These are phyloP conservation scores for Mucuna pruriens DNA, from an alignment of 306 rosid genomes.

Conservation along the genomic window DNA sequence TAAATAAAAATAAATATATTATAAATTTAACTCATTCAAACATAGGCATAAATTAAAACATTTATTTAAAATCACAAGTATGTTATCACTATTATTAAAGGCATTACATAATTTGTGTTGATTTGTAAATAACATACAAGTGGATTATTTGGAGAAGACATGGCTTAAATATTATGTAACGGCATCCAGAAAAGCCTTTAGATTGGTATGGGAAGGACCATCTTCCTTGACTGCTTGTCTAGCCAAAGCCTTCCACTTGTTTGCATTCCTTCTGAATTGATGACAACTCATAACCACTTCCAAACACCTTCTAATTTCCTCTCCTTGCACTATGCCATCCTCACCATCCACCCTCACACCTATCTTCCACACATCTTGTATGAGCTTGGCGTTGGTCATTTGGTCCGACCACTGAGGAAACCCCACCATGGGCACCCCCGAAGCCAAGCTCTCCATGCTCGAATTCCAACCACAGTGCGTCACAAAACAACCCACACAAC, in stretches of 20 bases:
- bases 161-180: no score
- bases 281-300: constrained; percentile 49
- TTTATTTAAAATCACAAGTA: no score
- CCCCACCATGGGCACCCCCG: constrained; percentile 52
- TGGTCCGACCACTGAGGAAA: constrained; percentile 63
- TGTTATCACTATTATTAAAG: no score
- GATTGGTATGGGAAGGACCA: constrained; percentile 37
- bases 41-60: no score
- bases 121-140: no score
- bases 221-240: constrained; percentile 42
- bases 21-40: no score
- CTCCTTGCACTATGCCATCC: constrained; percentile 41
- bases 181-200: constrained; percentile 31
- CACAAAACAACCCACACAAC: constrained; percentile 54
- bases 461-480: constrained; percentile 71
- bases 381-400: constrained; percentile 57
- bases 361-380: constrained; percentile 49
- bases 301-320: constrained; percentile 51
- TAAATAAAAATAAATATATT: no score
- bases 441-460: constrained; percentile 41
- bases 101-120: no score
- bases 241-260: constrained; percentile 47
- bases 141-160: no score
- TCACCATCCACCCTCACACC: constrained; percentile 48
- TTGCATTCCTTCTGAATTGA: constrained; percentile 43